Evolutionary conservation across 805 yeast species (phyloP).

Genomic region (Candida coquimbonensis): DNA sequence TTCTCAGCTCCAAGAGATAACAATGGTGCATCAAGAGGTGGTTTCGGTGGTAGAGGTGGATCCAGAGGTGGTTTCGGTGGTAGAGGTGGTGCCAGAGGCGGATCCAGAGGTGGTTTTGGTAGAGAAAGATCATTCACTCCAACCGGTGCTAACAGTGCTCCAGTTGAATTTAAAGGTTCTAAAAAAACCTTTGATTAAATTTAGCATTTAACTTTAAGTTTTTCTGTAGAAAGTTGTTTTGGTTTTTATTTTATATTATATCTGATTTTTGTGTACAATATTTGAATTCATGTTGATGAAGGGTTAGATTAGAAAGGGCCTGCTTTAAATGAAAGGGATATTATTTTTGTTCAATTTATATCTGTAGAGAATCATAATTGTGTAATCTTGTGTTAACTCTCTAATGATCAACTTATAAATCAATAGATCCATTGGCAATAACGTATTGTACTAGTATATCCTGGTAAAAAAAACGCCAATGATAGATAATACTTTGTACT

Average conservation of each 20-base stretch:
- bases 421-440: too few species aligned
- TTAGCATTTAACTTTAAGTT: neutral
- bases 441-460: too few species aligned
- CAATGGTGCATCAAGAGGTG: slow-evolving; percentile 19
- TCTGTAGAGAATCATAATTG: neutral
- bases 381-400: neutral
- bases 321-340: neutral
- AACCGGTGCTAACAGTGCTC: slow-evolving; percentile 57
- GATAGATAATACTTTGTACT: too few species aligned
- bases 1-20: slow-evolving; percentile 84
- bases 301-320: too few species aligned
- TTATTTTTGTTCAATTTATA: too few species aligned
- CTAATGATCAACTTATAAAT: too few species aligned
- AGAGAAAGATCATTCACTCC: slow-evolving; percentile 32
- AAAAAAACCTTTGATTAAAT: slow-evolving; percentile 73
- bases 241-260: neutral
- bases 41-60: slow-evolving; percentile 28
- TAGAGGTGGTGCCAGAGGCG: slow-evolving; percentile 35
- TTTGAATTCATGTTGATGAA: neutral
- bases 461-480: too few species aligned
- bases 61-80: slow-evolving; percentile 9
- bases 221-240: neutral
- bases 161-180: slow-evolving; percentile 74
- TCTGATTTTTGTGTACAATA: neutral
- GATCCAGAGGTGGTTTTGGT: slow-evolving; percentile 17